These are phyloP conservation scores for Pseudisothecium myosuroides DNA, from an alignment of 225 moss, liverwort and hornwort genomes.

Conservation along the genomic window DNA sequence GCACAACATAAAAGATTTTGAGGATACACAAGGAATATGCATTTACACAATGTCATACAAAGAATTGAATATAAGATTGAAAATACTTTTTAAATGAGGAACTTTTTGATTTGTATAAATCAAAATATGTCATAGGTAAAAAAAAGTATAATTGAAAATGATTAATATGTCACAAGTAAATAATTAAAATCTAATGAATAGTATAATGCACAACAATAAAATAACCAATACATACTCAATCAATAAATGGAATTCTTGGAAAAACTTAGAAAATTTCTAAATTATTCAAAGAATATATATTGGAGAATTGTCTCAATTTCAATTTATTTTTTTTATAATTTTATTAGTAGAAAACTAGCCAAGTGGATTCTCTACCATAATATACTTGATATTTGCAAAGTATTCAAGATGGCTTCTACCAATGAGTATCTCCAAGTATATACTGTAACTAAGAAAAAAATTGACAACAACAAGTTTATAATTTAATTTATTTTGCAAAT, in stretches of 20 bases:
- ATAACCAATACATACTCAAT: neutral
- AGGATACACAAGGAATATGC: neutral
- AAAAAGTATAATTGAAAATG: neutral
- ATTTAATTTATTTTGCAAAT: neutral
- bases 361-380: rapidly evolving
- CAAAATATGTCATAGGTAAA: neutral
- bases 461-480: neutral
- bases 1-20: no score
- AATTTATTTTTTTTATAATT: neutral
- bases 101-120: neutral
- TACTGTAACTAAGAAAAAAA: neutral
- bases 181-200: neutral
- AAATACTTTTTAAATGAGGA: no score
- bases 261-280: no score
- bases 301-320: neutral
- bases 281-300: neutral
- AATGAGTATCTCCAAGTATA: neutral
- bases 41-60: neutral
- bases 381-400: neutral
- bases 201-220: neutral
- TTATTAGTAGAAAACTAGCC: no score
- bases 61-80: neutral
- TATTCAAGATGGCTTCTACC: neutral
- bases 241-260: neutral
- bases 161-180: no score